A percentile compares a stretch with the other conserved stretches of the same genome.
Conservation (phyloP, 2,329 filamentous ascomycete genomes). For the Aspergillus sclerotialis region DNA sequence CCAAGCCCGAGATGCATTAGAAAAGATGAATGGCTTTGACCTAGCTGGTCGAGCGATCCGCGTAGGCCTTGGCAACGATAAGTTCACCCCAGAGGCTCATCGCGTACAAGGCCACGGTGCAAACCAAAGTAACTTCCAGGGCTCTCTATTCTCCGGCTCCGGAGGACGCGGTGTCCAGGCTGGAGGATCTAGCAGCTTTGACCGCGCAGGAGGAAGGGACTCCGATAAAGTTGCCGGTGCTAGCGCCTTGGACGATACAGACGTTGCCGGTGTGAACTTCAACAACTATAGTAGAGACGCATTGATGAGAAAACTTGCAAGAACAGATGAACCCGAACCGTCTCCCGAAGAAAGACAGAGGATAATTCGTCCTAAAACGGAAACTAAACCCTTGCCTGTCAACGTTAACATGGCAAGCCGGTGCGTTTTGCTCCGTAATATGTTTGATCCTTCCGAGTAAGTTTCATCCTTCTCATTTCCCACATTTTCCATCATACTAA, state of each 20-base stretch:
- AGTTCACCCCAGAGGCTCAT: conserved; percentile 96
- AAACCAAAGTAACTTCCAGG: conserved; percentile 66
- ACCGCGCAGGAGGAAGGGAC: conserved; percentile 81
- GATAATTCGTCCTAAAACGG: conserved; percentile 69
- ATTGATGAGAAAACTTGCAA: conserved; percentile 96
- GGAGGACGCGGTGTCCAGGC: conserved; percentile 80
- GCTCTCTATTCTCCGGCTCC: conserved; percentile 83
- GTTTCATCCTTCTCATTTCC: conserved; percentile 31
- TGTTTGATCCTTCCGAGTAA: conserved; percentile 89
- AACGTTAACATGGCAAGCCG: conserved; percentile 88
- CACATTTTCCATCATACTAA: conserved; percentile 25
- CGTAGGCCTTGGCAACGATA: conserved; percentile 99
- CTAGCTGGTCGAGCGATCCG: conserved; percentile 94
- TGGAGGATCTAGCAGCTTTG: conserved; percentile 69
- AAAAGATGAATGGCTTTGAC: conserved; percentile 99
- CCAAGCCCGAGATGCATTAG: conserved; percentile 86
- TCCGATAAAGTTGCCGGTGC: conserved; percentile 83
- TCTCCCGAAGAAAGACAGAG: conserved; percentile 60
- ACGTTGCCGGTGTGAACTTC: conserved; percentile 98
- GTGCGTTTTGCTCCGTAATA: conserved; percentile 90
- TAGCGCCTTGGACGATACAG: conserved; percentile 92
- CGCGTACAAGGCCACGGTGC: conserved; percentile 74
- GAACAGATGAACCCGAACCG: conserved; percentile 73
- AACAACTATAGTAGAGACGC: conserved; percentile 98
- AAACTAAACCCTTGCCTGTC: conserved; percentile 69